Percentiles rank a stretch among this genome's conserved stretches.
phyloP scores from a whole-genome alignment of 495 filamentous ascomycete genomes.

The Lasiosphaeria hispida region DNA sequence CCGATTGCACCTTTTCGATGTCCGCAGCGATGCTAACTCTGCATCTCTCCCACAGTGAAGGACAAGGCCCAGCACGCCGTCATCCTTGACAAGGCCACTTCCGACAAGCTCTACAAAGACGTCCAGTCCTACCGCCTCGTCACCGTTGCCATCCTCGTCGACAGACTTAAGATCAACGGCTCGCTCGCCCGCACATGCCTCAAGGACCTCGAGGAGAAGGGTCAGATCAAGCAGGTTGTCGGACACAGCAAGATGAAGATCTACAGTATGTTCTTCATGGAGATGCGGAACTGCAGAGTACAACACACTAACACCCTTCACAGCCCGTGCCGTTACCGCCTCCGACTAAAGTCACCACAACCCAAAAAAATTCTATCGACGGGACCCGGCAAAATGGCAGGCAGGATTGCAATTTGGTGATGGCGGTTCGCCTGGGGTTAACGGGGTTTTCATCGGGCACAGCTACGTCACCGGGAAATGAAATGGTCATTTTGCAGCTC shows the following conservation, averaged over 20 bases:
- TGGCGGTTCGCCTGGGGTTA: conserved; percentile 33
- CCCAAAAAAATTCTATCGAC: conserved; percentile 33
- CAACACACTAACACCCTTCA: conserved; percentile 37
- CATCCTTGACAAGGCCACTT: conserved; percentile 73
- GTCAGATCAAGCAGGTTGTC: conserved; percentile 97
- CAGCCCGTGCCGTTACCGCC: conserved; percentile 60
- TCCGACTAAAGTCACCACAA: conserved; percentile 48
- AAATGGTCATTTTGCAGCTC: conserved; percentile 29
- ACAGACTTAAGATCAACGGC: conserved; percentile 99
- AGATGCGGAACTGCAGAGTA: neutral
- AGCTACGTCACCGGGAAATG: conserved; percentile 32
- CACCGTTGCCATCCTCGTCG: conserved; percentile 97
- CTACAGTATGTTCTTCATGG: conserved; percentile 73
- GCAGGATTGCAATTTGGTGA: conserved; percentile 27
- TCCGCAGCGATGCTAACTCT: conserved; percentile 21
- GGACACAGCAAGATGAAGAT: conserved; percentile 95
- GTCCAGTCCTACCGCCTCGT: conserved; percentile 99
- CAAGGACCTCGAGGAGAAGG: conserved; percentile 94
- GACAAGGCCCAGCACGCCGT: conserved; percentile 99
- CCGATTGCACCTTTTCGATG: conserved; percentile 2
- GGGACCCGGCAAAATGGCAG: conserved; percentile 23
- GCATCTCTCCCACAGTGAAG: conserved; percentile 69
- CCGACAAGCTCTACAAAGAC: conserved; percentile 95
- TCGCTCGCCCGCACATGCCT: conserved; percentile 87
- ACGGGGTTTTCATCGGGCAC: conserved; percentile 32